Evolutionary conservation across 1,139 yeast genomes (phyloP), one percentile per base, ranked within the genome.

Genomic region (Candida mesenterica): DNA sequence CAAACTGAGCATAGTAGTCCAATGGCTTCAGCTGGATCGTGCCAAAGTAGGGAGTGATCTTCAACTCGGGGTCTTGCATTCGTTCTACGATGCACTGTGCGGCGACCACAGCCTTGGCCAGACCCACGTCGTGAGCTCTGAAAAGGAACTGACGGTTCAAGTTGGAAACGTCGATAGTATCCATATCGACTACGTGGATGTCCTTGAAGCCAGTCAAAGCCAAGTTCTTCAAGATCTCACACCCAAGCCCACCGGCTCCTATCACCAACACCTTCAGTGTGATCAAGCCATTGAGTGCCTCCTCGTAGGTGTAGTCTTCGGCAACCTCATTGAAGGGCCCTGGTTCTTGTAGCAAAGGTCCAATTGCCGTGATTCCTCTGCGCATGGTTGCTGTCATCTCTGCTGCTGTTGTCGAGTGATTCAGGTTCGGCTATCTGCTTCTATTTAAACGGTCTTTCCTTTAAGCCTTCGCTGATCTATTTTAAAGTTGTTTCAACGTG

Each of bases 241-340:
- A 92, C 0, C 98, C 98, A 8, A 92, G 65, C 0, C 98, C 98
- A 2, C 97, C 97, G 1, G 97, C 97, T 0, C 98, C 97, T 27
- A 90, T 66, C 1, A 83, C 81, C 44, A 72, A 68, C 43, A 78
- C 57, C 39, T 64, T 63, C 15, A 69, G 48, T 1, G 48, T 41
- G 4, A 33, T 34, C 5, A 77, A 50, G 4, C 68, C 55, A 1
- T 44, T 27, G 3, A 44, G 26, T 4, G 73, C 62, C 9, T 51
- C 57, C 1, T 38, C 37, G 4, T 51, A 28, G 14, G 50, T 44
- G 42, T 68, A 71, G 24, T 66, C 72, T 3, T 61, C 67, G 0
- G 67, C 57, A 2, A 59, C 62, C 41, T 68, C 75, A 41, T 68
- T 68, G 46, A 50, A 71, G 1, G 76, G 76, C 1, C 77, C 77